Evolutionary conservation across 2,329 filamentous ascomycete species (phyloP).

Genomic region (Aspergillus arachidicola): DNA sequence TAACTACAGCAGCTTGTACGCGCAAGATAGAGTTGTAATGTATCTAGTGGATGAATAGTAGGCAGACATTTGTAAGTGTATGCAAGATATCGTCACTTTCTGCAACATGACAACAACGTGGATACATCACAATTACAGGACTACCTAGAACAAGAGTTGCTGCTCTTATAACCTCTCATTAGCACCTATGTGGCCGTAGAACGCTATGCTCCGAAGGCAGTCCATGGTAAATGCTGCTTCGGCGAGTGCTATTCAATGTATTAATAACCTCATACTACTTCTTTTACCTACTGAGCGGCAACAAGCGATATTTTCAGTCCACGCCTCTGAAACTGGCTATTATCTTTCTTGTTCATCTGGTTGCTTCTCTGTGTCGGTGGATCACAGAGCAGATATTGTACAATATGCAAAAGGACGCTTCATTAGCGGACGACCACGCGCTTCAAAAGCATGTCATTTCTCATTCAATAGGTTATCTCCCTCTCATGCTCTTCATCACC

Average conservation of each 20-base stretch:
- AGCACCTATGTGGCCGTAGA: too few relatives aligned
- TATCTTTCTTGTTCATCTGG: background rate
- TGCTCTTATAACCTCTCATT: too few relatives aligned
- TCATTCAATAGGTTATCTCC: background rate
- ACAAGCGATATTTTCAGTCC: background rate
- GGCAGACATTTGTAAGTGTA: background rate
- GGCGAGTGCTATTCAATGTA: background rate
- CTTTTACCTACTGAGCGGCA: background rate
- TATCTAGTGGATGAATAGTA: background rate
- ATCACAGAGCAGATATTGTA: background rate
- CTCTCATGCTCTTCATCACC: background rate
- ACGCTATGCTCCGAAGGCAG: background rate
- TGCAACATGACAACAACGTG: background rate
- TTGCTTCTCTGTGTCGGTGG: background rate
- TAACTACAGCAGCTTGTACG: background rate
- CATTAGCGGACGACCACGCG: background rate
- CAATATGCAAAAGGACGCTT: background rate
- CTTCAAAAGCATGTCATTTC: background rate
- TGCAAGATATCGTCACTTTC: background rate
- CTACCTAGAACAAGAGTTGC: background rate
- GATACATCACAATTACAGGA: background rate
- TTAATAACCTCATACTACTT: background rate
- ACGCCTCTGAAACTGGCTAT: background rate
- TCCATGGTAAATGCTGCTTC: background rate
- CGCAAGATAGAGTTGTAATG: background rate